These are phyloP conservation scores for Eucalyptus sp. DNA, from an alignment of 345 rosid genomes.

Conservation along the genomic window DNA sequence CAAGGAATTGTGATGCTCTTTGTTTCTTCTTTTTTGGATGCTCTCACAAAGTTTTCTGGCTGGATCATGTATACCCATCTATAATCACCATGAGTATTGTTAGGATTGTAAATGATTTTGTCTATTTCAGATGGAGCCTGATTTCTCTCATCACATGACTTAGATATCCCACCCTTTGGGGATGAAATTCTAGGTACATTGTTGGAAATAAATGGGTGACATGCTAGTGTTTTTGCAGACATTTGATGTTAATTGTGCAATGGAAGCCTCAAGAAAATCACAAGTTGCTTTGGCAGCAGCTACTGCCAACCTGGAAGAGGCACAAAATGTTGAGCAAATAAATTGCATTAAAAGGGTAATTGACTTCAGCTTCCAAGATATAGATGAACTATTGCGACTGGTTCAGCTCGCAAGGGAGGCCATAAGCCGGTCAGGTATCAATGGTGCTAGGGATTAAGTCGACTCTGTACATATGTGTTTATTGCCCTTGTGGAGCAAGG, in stretches of 20 bases:
- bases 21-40: background rate
- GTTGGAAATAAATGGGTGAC: background rate
- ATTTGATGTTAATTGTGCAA: conserved; percentile 40
- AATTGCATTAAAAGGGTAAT: conserved; percentile 41
- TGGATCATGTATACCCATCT: background rate
- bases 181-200: background rate
- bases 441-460: conserved; percentile 30
- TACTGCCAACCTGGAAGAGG: conserved; percentile 19
- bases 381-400: conserved; percentile 41
- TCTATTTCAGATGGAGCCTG: background rate
- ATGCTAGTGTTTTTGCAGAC: conserved; percentile 40
- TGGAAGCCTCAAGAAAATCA: conserved; percentile 75
- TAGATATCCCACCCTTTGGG: background rate
- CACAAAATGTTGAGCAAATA: conserved; percentile 22
- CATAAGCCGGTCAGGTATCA: conserved; percentile 20
- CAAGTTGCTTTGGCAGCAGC: conserved; percentile 38
- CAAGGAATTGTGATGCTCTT: background rate
- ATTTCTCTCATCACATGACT: background rate
- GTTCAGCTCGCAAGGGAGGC: conserved; percentile 52
- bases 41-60: background rate
- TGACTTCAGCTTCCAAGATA: conserved; percentile 72
- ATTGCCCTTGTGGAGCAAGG: background rate
- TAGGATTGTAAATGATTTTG: background rate
- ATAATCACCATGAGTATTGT: background rate
- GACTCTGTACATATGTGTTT: background rate